Base-by-base conservation (phyloP, 2,329 filamentous ascomycete genomes). In the Cytospora chrysosperma region DNA sequence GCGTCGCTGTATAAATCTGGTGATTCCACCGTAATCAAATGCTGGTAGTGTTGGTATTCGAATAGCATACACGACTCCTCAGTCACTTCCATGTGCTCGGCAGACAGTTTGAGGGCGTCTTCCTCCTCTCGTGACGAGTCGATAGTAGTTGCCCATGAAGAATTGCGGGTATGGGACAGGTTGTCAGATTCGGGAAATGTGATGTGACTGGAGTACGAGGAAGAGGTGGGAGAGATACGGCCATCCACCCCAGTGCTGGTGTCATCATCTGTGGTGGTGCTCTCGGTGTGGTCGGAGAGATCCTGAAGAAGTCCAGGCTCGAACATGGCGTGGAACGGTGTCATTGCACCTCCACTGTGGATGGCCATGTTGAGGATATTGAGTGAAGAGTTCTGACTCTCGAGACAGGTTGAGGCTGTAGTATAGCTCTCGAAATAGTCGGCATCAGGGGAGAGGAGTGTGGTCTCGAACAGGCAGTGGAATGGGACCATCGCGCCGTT, bases 91-190 rank as follows among this genome's bases (percentile, higher is more conserved):
- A 4, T 4, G 15, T 24, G 9, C 12, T 7, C 8, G n/a, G 30
- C 1, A 9, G 9, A 17, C 3, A n/a, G 15, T 2, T 50, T n/a
- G 4, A 24, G n/a, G 12, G 2, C 3, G 4, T 54, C 34, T 0
- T 32, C 32, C 24, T 32, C 49, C 10, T 27, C 21, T 21, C 3
- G 9, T 1, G 24, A 26, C 21, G 37, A 27, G 37, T 24, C 54
- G 51, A 49, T 61, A 52, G 34, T 61, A 13, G 58, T 55, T 19
- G 58, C 58, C 58, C 58, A 61, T 3, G 58, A 61, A 4, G 51
- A 49, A 2, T 28, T 40, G 19, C 51, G 58, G 30, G 47, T 61
- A 13, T 40, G 26, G 10, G 1, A 10, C 13, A 47, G 51, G 12
- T 7, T 61, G 2, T 27, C 17, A 1, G 28, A 27, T 8, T 19